phyloP scores from a whole-genome alignment of 2,329 filamentous ascomycete genomes.

The Arthroderma sp. region DNA sequence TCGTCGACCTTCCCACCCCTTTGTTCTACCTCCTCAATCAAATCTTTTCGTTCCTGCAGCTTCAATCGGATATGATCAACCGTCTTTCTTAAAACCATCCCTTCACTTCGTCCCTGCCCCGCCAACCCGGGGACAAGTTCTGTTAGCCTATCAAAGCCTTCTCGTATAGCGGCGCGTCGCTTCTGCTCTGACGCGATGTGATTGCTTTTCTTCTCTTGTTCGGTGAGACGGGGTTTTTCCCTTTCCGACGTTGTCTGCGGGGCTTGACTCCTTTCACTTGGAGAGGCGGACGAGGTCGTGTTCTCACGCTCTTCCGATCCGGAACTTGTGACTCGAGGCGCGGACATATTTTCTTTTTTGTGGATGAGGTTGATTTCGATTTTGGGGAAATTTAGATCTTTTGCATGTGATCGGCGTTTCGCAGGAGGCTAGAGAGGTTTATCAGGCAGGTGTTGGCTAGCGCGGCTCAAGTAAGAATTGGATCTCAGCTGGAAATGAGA shows the following conservation, averaged over 20 bases:
- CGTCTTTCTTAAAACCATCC: conserved; percentile 62
- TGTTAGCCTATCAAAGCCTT: conserved; percentile 70
- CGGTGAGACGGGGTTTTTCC: conserved; percentile 35
- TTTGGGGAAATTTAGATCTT: too few relatives aligned
- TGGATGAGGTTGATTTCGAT: background rate
- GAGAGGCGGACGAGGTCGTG: too few relatives aligned
- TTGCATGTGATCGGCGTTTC: too few relatives aligned
- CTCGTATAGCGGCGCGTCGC: conserved; percentile 60
- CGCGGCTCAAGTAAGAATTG: too few relatives aligned
- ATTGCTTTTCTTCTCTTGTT: conserved; percentile 60
- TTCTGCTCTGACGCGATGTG: conserved; percentile 56
- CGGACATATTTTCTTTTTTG: background rate
- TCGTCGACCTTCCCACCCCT: conserved; percentile 43
- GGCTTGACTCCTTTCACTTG: too few relatives aligned
- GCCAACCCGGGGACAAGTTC: conserved; percentile 68
- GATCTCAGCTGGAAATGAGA: too few relatives aligned
- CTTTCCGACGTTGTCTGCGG: background rate
- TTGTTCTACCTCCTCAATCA: conserved; percentile 47
- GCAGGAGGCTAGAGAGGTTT: too few relatives aligned
- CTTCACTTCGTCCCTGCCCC: conserved; percentile 74
- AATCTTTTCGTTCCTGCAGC: conserved; percentile 43
- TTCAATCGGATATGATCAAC: conserved; percentile 52
- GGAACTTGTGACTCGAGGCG: background rate
- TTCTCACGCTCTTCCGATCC: background rate
- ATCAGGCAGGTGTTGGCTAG: too few relatives aligned